Percentiles rank a stretch among this genome's conserved stretches.
These are phyloP conservation scores for Rosa hybrid DNA, from an alignment of 331 rosid species.

Conservation along the genomic window DNA sequence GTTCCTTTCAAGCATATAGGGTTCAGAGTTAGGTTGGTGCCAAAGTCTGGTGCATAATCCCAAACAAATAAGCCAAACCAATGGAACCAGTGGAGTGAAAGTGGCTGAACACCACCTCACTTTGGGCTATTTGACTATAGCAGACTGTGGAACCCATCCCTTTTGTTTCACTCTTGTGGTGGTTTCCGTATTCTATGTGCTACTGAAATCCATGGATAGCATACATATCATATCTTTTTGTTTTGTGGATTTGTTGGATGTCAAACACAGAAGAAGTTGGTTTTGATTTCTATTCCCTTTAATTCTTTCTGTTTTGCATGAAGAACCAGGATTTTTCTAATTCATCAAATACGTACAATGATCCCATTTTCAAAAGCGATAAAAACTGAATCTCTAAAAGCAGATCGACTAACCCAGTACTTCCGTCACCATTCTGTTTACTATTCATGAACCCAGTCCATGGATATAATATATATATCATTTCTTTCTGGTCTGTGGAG, in stretches of 20 bases:
- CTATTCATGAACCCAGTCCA: background rate
- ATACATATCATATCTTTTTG: background rate
- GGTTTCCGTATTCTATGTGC: conserved; percentile 13
- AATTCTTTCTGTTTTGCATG: background rate
- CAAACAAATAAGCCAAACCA: conserved; percentile 8
- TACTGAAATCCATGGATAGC: background rate
- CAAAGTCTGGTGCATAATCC: background rate
- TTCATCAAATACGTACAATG: too few relatives aligned
- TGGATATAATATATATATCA: background rate
- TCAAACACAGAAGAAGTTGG: background rate
- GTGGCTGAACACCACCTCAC: conserved; percentile 1
- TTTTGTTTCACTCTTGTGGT: conserved; percentile 5
- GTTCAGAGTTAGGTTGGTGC: background rate
- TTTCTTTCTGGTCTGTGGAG: background rate
- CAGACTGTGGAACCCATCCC: conserved; percentile 8
- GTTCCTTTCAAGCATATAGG: background rate
- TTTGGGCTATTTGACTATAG: background rate
- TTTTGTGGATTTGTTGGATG: background rate
- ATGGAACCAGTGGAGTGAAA: conserved; percentile 4
- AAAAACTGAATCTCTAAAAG: background rate
- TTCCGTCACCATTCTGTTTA: background rate
- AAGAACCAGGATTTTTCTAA: background rate
- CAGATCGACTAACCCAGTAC: background rate
- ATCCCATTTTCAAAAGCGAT: too few relatives aligned
- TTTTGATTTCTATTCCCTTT: background rate